Base-by-base conservation (phyloP, 164 flowering plant species). In the Magnolia changhungtana region DNA sequence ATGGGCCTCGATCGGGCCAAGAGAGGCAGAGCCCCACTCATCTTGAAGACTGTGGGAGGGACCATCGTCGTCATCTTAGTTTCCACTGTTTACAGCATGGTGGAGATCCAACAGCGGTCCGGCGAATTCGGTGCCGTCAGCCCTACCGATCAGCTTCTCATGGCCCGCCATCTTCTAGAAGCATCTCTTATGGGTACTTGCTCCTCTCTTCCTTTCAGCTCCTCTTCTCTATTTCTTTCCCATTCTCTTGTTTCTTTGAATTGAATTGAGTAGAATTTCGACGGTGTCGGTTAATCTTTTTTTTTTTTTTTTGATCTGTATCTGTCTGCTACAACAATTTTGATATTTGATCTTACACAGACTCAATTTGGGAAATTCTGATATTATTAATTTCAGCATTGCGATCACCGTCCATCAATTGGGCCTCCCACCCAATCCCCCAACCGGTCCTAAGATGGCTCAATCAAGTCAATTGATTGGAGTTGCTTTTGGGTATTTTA, bases 81-180 rank as follows among this genome's bases (percentile, higher is more conserved):
- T 31, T 85, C 96, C 45, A 87, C 88, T 66, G 70, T 87, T 8
- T 88, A 88, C 79, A 87, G 92, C 73, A 81, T 88, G 80, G 74
- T 83, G 70, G 86, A 82, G 89, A 87, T 93, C 84, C 88, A 79
- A 83, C 81, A 79, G 71, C 91, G 92, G 18, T 64, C 88, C 78
- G 74, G 76, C 68, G 90, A 84, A 6, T 84, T 86, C 8, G 93
- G 81, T 8, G 71, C 63, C 37, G 77, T 79, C 76, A 91, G 85
- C 61, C 93, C 96, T 5, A 94, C 98, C 63, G 97, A 96, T 86
- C 95, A 96, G 90, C 87, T 96, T 76, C 85, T 96, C 67, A 78
- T 90, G 86, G 84, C 89, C 72, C 85, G 71, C 63, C 90, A 87
- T 76, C 88, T 92, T 23, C 93, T 96, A 4, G 97, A 93, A 81